Evolutionary conservation across 1,284 basidiomycete species (phyloP), one percentile per base, ranked within the genome.

Genomic region (Termitomyces sp.): DNA sequence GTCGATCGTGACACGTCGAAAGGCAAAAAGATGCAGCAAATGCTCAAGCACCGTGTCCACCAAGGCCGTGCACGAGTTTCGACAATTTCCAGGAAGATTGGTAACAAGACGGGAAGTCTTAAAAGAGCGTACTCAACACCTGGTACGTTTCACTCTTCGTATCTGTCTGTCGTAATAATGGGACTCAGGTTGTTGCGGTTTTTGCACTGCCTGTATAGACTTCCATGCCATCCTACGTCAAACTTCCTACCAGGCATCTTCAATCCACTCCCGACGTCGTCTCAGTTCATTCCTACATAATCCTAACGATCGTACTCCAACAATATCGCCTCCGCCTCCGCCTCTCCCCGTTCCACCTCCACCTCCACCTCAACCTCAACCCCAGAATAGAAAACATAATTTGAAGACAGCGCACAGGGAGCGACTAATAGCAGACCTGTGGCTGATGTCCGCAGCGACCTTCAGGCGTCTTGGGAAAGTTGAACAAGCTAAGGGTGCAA

Each of bases 381-480:
- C 63, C 19, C 69, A 66, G 45, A 70, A 66, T 42, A 70, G 66
- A 21, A 75, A 74, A 51, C 69, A 67, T 56, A 79, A 73, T 52
- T 68, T 64, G 38, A 74, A 79, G 5, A 75, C 75, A 13, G 73
- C 78, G n/a, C 79, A 75, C 46, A 88, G 92, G 62, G 82, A 84
- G 35, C 74, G 84, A 30, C 69, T 95, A 33, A 72, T 98, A 52
- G 91, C 88, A 52, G 84, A 93, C 60, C 72, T 98, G 18, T 99
- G 96, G 96, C 72, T 98, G 5, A 90, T 93, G 79, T 89, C 86
- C 2, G 93, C 96, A 0, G 94, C 97, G 4, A 95, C 91, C 0
- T 99, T 97, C 75, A 79, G 97, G 31, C 75, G 96, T 52, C 76
- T 88, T 45, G 90, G 90, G 9, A 94, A 95, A 72, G 81, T 91